These are phyloP conservation scores for Grosmannia huntii DNA, from an alignment of 2,329 filamentous ascomycete genomes.

Conservation along the genomic window DNA sequence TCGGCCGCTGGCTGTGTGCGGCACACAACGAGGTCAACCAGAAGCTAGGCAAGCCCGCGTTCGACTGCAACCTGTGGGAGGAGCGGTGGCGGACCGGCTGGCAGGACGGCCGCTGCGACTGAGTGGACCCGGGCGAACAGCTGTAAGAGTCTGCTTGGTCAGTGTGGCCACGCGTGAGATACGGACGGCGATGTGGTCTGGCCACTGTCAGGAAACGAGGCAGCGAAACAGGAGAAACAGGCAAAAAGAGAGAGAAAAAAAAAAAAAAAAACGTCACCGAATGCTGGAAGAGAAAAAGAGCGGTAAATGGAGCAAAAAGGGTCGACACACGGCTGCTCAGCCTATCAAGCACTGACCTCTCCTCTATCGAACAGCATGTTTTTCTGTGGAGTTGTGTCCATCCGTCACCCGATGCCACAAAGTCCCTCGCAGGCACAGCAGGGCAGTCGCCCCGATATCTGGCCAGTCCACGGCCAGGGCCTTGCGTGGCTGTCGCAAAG, in stretches of 20 bases:
- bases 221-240: neutral
- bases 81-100: slow-evolving; percentile 91
- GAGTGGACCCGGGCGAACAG: neutral
- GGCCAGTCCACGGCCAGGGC: neutral
- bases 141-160: neutral
- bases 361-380: neutral
- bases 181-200: too few relatives aligned
- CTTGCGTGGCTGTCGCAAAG: neutral
- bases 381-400: neutral
- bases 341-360: neutral
- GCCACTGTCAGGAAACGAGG: too few relatives aligned
- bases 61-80: slow-evolving; percentile 85
- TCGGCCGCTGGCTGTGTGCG: slow-evolving; percentile 72
- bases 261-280: too few relatives aligned
- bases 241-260: too few relatives aligned
- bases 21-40: slow-evolving; percentile 79
- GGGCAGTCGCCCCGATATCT: neutral
- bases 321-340: neutral
- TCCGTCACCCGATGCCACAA: neutral
- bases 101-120: slow-evolving; percentile 54
- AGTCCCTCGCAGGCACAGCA: neutral
- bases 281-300: too few relatives aligned
- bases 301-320: neutral
- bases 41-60: slow-evolving; percentile 81
- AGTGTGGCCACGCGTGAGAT: too few relatives aligned